Evolutionary conservation across 2,329 filamentous ascomycete genomes (phyloP).

Genomic region (Diaporthe helianthi): DNA sequence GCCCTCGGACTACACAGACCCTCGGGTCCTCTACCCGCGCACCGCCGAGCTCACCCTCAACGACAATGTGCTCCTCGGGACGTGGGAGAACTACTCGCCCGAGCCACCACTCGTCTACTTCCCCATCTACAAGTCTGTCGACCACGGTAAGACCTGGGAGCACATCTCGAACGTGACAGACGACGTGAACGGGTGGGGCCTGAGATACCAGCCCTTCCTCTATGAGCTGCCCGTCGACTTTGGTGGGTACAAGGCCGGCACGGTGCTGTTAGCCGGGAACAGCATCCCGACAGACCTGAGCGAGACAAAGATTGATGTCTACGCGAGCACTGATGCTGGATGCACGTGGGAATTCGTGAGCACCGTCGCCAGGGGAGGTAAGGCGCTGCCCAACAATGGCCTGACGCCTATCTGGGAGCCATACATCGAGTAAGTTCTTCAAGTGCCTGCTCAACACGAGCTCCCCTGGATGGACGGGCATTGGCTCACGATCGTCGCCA

Average conservation of each 20-base stretch:
- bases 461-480: not conserved
- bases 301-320: constrained; percentile 72
- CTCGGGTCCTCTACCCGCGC: constrained; percentile 53
- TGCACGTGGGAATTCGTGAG: constrained; percentile 72
- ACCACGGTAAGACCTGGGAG: constrained; percentile 66
- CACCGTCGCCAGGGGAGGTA: constrained; percentile 69
- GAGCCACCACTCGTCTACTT: constrained; percentile 63
- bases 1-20: constrained; percentile 52
- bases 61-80: constrained; percentile 57
- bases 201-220: constrained; percentile 74
- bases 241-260: constrained; percentile 66
- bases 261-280: constrained; percentile 67
- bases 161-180: constrained; percentile 70
- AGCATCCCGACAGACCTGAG: constrained; percentile 64
- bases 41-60: constrained; percentile 51
- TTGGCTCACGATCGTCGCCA: not conserved
- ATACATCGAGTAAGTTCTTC: constrained; percentile 56
- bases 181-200: constrained; percentile 67
- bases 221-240: constrained; percentile 67
- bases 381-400: constrained; percentile 67
- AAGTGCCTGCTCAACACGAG: not conserved
- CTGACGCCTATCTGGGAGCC: constrained; percentile 77
- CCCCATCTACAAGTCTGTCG: constrained; percentile 60
- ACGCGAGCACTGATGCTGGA: constrained; percentile 68
- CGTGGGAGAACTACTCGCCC: constrained; percentile 64